Percentiles rank a stretch among this genome's conserved stretches.
phyloP scores from a whole-genome alignment of 306 rosid species.

The Medicago ruthenica region DNA sequence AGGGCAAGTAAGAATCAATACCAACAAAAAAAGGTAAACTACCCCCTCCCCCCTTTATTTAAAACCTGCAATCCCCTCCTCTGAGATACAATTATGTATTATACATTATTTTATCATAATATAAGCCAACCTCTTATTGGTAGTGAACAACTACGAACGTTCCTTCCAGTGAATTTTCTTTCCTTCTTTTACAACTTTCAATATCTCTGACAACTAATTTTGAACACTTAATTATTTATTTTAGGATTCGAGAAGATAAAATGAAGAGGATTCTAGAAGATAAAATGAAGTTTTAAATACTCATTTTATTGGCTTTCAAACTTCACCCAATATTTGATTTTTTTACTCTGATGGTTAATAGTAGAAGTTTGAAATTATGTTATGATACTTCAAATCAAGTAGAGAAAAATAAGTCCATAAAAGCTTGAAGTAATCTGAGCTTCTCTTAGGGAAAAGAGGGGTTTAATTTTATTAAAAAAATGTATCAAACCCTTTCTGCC shows the following conservation, averaged over 20 bases:
- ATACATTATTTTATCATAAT: no score
- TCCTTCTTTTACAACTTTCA: neutral
- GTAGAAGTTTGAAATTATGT: neutral
- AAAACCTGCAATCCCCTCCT: no score
- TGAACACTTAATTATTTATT: no score
- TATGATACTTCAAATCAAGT: neutral
- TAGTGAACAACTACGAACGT: neutral
- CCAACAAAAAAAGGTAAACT: no score
- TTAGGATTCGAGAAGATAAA: no score
- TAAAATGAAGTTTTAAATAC: neutral
- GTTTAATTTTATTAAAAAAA: neutral
- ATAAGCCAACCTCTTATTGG: no score
- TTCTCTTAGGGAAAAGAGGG: neutral
- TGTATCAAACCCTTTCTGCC: slow-evolving; percentile 24
- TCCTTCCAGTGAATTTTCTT: neutral
- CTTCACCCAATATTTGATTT: neutral
- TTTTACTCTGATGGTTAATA: neutral
- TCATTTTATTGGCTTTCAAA: slow-evolving; percentile 1
- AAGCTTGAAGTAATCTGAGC: slow-evolving; percentile 4
- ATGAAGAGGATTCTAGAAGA: no score
- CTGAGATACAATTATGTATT: no score
- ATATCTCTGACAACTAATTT: neutral
- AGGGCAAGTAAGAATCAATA: neutral
- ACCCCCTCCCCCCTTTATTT: no score
- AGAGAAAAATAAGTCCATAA: neutral